A percentile compares a stretch with the other conserved stretches of the same genome.
Evolutionary conservation across 2,329 filamentous ascomycete species (phyloP).

Genomic region (Aspergillus novofumigatus): DNA sequence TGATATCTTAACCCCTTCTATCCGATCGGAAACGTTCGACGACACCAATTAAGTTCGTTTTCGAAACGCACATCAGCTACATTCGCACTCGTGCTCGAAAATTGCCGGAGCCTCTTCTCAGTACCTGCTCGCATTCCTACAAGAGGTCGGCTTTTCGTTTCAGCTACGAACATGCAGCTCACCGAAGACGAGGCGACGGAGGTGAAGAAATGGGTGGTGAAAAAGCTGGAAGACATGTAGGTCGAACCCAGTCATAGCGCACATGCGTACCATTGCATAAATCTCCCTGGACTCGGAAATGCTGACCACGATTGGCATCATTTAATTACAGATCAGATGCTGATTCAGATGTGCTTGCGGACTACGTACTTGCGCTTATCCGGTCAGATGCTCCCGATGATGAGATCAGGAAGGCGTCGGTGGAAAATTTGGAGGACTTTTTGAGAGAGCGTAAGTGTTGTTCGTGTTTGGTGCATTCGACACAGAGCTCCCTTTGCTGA

Average conservation of each 20-base stretch:
- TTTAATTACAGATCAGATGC: conserved; percentile 51
- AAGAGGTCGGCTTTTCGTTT: not conserved
- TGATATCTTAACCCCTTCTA: not conserved
- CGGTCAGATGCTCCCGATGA: conserved; percentile 52
- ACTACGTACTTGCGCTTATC: conserved; percentile 59
- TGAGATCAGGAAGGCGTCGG: conserved; percentile 49
- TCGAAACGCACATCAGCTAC: not conserved
- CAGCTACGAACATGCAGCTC: conserved; percentile 46
- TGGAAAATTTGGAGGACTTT: conserved; percentile 57
- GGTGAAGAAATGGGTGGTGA: conserved; percentile 57
- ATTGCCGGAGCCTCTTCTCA: not conserved
- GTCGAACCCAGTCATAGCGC: conserved; percentile 11
- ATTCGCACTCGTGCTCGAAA: not conserved
- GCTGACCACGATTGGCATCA: conserved; percentile 1
- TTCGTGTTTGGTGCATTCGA: not conserved
- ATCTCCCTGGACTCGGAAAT: not conserved
- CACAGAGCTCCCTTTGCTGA: conserved; percentile 9
- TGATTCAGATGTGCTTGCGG: conserved; percentile 57
- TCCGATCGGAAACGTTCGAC: not conserved
- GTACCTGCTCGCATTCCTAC: not conserved
- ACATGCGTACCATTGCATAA: not conserved
- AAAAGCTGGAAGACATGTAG: conserved; percentile 56
- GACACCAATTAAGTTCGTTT: not conserved
- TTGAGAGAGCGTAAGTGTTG: conserved; percentile 47
- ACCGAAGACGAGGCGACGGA: conserved; percentile 49